These are phyloP conservation scores for Chlorella variabilis DNA, from an alignment of 163 green algal species.

Conservation along the genomic window DNA sequence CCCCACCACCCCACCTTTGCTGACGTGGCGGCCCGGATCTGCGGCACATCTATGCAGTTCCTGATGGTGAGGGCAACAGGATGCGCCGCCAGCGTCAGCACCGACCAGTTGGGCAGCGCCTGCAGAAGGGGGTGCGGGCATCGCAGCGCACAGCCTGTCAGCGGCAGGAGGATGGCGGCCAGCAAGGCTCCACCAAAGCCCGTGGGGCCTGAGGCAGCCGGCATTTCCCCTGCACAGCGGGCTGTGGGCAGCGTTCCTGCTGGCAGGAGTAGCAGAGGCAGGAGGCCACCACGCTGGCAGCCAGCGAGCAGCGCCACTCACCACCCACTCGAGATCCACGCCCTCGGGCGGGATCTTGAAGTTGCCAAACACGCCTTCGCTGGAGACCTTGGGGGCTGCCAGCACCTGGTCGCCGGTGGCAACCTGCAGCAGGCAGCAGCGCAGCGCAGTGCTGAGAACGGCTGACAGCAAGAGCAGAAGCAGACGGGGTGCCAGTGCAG, in stretches of 20 bases:
- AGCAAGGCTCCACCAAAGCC: no score
- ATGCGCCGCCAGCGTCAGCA: slow-evolving; percentile 60
- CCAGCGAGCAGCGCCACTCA: slow-evolving; percentile 39
- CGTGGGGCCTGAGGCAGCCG: no score
- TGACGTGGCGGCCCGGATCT: slow-evolving; percentile 49
- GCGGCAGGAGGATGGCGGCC: neutral
- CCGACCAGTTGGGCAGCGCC: slow-evolving; percentile 74
- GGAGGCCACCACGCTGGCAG: neutral
- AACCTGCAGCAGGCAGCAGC: neutral
- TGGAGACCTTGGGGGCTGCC: slow-evolving; percentile 52
- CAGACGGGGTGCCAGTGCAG: no score
- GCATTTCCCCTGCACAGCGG: no score
- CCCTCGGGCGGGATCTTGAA: slow-evolving; percentile 56
- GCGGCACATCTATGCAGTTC: slow-evolving; percentile 61
- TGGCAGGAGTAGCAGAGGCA: no score
- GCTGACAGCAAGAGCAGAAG: no score
- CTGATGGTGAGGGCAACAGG: slow-evolving; percentile 67
- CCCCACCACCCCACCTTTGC: no score
- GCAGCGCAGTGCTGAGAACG: no score
- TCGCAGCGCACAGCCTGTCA: no score
- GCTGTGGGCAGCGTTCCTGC: no score
- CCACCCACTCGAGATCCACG: slow-evolving; percentile 49
- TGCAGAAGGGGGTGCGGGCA: neutral
- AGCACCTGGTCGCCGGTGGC: slow-evolving; percentile 32
- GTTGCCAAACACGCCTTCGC: slow-evolving; percentile 67